Evolutionary conservation across 306 rosid species (phyloP).

Genomic region (Medicago lupulina): DNA sequence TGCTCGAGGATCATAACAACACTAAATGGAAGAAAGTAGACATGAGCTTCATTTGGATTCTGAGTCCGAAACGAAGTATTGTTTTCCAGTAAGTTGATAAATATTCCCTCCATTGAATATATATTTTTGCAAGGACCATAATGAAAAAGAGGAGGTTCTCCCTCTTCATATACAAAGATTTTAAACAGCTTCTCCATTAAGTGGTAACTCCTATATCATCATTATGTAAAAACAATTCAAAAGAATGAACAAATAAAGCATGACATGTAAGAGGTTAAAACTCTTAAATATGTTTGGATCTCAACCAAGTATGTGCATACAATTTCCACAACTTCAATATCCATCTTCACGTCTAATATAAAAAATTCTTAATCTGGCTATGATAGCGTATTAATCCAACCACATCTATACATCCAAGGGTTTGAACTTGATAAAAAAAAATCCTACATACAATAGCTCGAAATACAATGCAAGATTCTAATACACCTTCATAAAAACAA

Average conservation of each 20-base stretch:
- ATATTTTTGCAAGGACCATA: slow-evolving; percentile 70
- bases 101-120: slow-evolving; percentile 72
- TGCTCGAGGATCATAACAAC: slow-evolving; percentile 63
- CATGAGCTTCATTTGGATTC: slow-evolving; percentile 63
- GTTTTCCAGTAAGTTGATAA: slow-evolving; percentile 57
- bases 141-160: slow-evolving; percentile 71
- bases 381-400: too few relatives aligned
- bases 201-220: slow-evolving; percentile 54
- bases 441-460: too few relatives aligned
- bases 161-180: slow-evolving; percentile 65
- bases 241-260: background rate
- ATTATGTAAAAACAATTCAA: background rate
- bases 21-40: slow-evolving; percentile 68
- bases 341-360: too few relatives aligned
- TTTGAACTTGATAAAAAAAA: too few relatives aligned
- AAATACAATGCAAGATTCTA: too few relatives aligned
- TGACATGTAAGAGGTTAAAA: background rate
- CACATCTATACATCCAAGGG: too few relatives aligned
- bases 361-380: too few relatives aligned
- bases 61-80: slow-evolving; percentile 50
- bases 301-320: too few relatives aligned
- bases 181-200: slow-evolving; percentile 64
- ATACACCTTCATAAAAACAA: too few relatives aligned
- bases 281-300: too few relatives aligned
- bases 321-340: too few relatives aligned